Evolutionary conservation across 768 basidiomycete species (phyloP), one percentile per base, ranked within the genome.

Genomic region (Tylopilus sp.): DNA sequence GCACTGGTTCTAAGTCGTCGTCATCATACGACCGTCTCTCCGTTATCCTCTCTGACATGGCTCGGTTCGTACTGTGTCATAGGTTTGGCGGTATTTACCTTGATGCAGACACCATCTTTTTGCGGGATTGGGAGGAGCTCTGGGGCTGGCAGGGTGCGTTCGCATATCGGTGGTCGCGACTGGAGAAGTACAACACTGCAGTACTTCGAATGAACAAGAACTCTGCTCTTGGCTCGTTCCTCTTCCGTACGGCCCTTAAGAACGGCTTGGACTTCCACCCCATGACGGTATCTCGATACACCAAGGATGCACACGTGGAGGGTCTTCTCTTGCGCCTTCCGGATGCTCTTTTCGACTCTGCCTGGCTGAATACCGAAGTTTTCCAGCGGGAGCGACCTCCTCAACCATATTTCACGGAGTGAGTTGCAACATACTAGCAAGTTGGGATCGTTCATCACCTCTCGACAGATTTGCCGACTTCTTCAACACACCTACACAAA

Each of bases 91-190:
- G 95, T 13, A 89, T 94, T 44, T 99, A 98, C 65, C 83, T 99
- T 47, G 95, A 99, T 62, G 94, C 95, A 10, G 97, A 98, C 66
- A 98, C 93, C 9, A 82, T 99, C 57, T 83, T 99, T 59, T 72
- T 99, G 28, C 86, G 97, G 20, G 95, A 99, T 64, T 99, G 97
- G 97, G 95, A 97, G 66, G 95, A 98, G 59, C 75, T 99, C 6
- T 98, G 92, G 92, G 92, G 91, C 25, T 97, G 91, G 87, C 83
- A 86, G 60, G 95, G 95, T 35, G 93, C 94, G 17, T 99, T 97
- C 61, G 95, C 95, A 8, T 98, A 98, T 68, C 79, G 95, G 3
- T 99, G 95, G 95, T 91, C 89, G 20, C 85, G 91, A 43, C 74
- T 95, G 55, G 82, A 88, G 62, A 90, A 86, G 66, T 98, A 98